phyloP scores from a whole-genome alignment of 2,329 filamentous ascomycete species.

The Oidium heveae region DNA sequence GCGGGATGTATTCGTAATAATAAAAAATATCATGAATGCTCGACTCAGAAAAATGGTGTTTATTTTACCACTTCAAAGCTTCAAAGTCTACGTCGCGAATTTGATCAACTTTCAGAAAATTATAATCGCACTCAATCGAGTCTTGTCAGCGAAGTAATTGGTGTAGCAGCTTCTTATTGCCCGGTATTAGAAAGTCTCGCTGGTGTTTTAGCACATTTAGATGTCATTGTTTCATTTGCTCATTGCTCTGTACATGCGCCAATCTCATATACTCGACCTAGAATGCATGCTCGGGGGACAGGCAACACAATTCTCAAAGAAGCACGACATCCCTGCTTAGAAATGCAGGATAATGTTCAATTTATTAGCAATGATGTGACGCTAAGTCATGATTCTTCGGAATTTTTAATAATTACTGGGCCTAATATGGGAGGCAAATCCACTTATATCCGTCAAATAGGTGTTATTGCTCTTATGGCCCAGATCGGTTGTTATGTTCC shows the following conservation, averaged over 20 bases:
- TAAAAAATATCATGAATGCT: conserved; percentile 73
- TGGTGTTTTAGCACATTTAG: conserved; percentile 69
- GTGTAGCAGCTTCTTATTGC: conserved; percentile 80
- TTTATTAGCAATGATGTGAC: conserved; percentile 97
- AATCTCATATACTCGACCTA: conserved; percentile 72
- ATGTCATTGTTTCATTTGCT: conserved; percentile 83
- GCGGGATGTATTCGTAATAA: conserved; percentile 86
- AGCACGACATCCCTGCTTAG: conserved; percentile 88
- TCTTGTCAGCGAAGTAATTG: conserved; percentile 75
- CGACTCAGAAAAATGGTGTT: conserved; percentile 95
- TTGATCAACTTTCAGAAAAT: conserved; percentile 78
- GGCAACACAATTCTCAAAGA: conserved; percentile 80
- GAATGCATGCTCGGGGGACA: conserved; percentile 65
- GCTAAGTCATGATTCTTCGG: conserved; percentile 50
- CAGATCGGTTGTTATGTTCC: conserved; percentile 94
- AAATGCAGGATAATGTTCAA: conserved; percentile 93
- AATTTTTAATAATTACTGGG: conserved; percentile 47
- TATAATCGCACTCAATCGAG: conserved; percentile 89
- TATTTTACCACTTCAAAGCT: conserved; percentile 83
- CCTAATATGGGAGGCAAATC: conserved; percentile 99
- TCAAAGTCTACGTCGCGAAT: conserved; percentile 60
- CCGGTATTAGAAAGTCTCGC: conserved; percentile 79
- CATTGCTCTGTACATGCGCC: conserved; percentile 87
- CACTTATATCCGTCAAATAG: conserved; percentile 92
- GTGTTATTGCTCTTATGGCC: conserved; percentile 90